Base-by-base conservation (phyloP, 2,329 filamentous ascomycete genomes). In the Fusarium sterilihyphosum region DNA sequence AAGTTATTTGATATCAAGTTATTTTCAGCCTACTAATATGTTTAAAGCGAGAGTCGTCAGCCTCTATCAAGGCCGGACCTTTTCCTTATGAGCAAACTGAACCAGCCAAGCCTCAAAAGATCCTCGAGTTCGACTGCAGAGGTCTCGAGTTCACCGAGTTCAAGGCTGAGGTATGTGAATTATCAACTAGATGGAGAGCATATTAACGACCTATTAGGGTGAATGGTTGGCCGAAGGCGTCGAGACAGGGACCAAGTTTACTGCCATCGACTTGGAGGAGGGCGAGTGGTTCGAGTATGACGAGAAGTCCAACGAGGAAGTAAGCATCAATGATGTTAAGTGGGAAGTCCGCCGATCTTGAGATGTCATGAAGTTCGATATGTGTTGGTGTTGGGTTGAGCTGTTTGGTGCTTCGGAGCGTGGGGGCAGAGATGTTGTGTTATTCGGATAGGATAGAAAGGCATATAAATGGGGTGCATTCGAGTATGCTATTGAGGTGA, bases 231-330 rank as follows among this genome's bases (percentile, higher is more conserved):
- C 93, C 0, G 94, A 93, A 53, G 96, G 95, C 7, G 69, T 88
- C 22, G 95, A 98, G 24, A 95, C 94, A 0, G 88, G 87, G 16
- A 96, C 93, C 46, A 93, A 94, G 78, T 99, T 99, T 80, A 87
- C 90, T 0, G 90, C 85, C 10, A 93, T 98, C 61, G 95, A 98
- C 76, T 84, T 99, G 63, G 86, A 87, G 0, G 96, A 99, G 35
- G 96, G 94, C 33, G 96, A 99, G 78, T 99, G 96, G 96, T 99
- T 93, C 83, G 96, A 98, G 78, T 99, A 98, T 79, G 95, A 98
- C 77, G 95, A 98, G 84, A 98, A 98, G 86, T 89, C 94, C 2
- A 89, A 92, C 2, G 94, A 97, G 57, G 95, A 98, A 83, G 95
- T 98, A 53, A 96, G 94, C 82, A 95, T 98, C 81, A 96, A 94